Conservation (phyloP, 2,329 filamentous ascomycete species). For the Tolypocladium amazonense region DNA sequence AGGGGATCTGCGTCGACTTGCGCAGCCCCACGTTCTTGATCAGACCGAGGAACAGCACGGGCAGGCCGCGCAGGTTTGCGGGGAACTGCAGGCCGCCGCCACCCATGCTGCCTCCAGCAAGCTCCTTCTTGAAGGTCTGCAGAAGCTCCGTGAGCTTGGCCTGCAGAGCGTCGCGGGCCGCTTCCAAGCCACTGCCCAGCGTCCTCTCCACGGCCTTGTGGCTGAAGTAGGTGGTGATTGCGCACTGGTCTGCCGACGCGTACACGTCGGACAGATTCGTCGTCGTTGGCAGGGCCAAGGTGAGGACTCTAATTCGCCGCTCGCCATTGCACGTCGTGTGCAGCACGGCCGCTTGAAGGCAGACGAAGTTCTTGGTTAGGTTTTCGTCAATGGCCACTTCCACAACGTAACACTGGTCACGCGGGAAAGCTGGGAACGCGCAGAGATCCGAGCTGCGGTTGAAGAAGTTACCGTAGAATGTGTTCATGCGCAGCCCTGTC, state of each 20-base stretch:
- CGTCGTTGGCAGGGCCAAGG: conserved; percentile 84
- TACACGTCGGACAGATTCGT: conserved; percentile 85
- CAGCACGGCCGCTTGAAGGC: conserved; percentile 85
- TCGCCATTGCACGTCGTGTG: conserved; percentile 98
- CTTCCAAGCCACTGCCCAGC: conserved; percentile 76
- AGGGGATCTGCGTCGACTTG: conserved; percentile 87
- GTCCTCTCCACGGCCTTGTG: conserved; percentile 95
- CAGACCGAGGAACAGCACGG: conserved; percentile 81
- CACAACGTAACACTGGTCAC: conserved; percentile 94
- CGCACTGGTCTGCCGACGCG: conserved; percentile 87
- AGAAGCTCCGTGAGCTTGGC: conserved; percentile 86
- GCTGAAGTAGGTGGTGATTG: conserved; percentile 87
- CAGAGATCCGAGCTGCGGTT: conserved; percentile 96
- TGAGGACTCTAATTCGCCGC: conserved; percentile 88
- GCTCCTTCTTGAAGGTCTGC: conserved; percentile 92
- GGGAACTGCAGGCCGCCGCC: conserved; percentile 92
- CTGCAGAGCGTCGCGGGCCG: conserved; percentile 82
- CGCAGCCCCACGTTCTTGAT: conserved; percentile 94
- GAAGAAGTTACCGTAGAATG: conserved; percentile 99
- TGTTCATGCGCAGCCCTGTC: conserved; percentile 89
- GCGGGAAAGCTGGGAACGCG: conserved; percentile 94
- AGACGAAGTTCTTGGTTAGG: conserved; percentile 82
- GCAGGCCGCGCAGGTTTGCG: conserved; percentile 78
- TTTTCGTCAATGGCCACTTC: conserved; percentile 97
- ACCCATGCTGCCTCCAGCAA: conserved; percentile 91